phyloP scores from a whole-genome alignment of 2,329 filamentous ascomycete genomes.

The Fusarium sp. region DNA sequence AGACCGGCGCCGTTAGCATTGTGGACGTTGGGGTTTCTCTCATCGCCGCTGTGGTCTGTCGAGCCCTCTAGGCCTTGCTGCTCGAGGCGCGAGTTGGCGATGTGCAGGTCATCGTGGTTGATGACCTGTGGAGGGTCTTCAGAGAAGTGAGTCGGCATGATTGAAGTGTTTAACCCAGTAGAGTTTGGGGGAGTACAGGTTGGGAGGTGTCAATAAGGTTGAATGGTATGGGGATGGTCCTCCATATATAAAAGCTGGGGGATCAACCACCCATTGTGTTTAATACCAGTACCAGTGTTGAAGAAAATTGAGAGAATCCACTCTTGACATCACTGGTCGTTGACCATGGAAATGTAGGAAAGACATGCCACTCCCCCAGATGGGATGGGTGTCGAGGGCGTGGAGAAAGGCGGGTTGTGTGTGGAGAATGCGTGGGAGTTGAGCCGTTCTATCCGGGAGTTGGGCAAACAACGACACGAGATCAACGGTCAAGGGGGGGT shows the following conservation, averaged over 20 bases:
- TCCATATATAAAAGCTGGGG: slow-evolving; percentile 32
- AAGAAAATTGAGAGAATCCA: slow-evolving; percentile 19
- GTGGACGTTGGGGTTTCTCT: slow-evolving; percentile 24
- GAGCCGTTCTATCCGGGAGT: slow-evolving; percentile 37
- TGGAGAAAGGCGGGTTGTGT: neutral
- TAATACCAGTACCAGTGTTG: neutral
- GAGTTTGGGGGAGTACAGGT: neutral
- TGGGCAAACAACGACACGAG: neutral
- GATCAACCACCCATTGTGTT: neutral
- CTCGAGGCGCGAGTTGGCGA: slow-evolving; percentile 55
- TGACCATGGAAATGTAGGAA: slow-evolving; percentile 6
- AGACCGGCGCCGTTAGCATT: slow-evolving; percentile 55
- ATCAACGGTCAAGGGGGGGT: slow-evolving; percentile 11
- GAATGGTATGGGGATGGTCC: slow-evolving; percentile 3
- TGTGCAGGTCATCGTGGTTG: slow-evolving; percentile 53
- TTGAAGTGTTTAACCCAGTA: neutral
- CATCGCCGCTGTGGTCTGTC: slow-evolving; percentile 29
- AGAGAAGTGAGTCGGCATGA: slow-evolving; percentile 55
- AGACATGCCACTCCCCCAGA: slow-evolving; percentile 12
- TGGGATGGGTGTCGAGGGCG: slow-evolving; percentile 15
- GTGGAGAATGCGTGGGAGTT: slow-evolving; percentile 5
- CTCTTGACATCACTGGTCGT: slow-evolving; percentile 42
- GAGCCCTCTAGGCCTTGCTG: slow-evolving; percentile 48
- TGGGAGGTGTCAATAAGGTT: neutral
- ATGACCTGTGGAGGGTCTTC: slow-evolving; percentile 58